Base-by-base conservation (phyloP, 352 stramenopile species). In the Phytophthora citricola region DNA sequence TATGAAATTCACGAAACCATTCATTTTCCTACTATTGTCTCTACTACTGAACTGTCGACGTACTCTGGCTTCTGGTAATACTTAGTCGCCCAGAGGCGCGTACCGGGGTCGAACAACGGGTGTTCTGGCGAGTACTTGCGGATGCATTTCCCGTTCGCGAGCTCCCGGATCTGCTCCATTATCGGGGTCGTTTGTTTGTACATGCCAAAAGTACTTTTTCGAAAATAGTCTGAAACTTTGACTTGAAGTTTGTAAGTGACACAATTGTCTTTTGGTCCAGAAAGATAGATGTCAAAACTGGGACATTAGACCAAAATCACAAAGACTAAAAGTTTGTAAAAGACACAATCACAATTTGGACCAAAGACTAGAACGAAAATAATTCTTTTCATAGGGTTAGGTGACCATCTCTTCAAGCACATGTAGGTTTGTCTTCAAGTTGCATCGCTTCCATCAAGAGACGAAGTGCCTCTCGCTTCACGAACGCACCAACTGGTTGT, bases 81-180 rank as follows among this genome's bases (percentile, higher is more conserved):
- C 52, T 81, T 85, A 46, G 52, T 55, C 11, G 56, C 64, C 48
- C 76, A 81, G 43, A 85, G 55, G 12, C 58, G 69, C 41, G 84
- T 83, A 5, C 78, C 80, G 17, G 71, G 56, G 10, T 75, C 67
- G 47, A 89, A 89, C 14, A 85, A 41, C 43, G 66, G 43, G 59
- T 86, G 73, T 31, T 86, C 76, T n/a, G 80, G 78, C 36, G 78
- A 85, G 63, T 79, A 82, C 29, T 69, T 69, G 26, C 80, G 80
- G 32, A 75, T 41, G 53, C 66, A 86, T 63, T 89, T 87, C 54
- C 80, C 80, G n/a, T 45, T 76, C 34, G 66, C 9, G 9, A 81
- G 49, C 61, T 73, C 62, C 32, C 48, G 43, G 38, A 70, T 17
- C 8, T 63, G 50, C 57, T 89, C 77, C 73, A 78, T 81, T 20